Evolutionary conservation across 257 asterid species (phyloP).

Genomic region (Jaltomata sinuosa): DNA sequence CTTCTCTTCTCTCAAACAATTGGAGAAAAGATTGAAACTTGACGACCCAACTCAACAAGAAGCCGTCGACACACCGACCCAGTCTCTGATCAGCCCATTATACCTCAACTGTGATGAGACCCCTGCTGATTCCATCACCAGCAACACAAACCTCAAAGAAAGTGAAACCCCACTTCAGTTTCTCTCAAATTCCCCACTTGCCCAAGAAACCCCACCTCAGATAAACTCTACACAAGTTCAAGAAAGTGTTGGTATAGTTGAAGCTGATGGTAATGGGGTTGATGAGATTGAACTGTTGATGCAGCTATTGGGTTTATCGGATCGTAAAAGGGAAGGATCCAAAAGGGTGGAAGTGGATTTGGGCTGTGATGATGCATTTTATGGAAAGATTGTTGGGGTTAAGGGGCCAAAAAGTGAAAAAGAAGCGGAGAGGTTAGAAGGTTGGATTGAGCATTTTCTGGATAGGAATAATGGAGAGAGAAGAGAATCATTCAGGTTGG

Average conservation of each 20-base stretch:
- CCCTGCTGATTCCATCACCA: constrained; percentile 6
- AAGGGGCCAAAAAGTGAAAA: constrained; percentile 47
- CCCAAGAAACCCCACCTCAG: constrained; percentile 10
- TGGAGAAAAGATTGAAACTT: constrained; percentile 53
- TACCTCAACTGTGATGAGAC: constrained; percentile 29
- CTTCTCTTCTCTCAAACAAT: constrained; percentile 47
- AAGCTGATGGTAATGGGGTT: constrained; percentile 7
- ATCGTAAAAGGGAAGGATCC: constrained; percentile 1
- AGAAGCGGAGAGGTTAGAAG: constrained; percentile 37
- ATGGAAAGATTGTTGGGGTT: constrained; percentile 37
- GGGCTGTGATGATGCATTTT: constrained; percentile 42
- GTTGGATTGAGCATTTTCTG: constrained; percentile 45
- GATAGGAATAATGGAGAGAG: constrained; percentile 11
- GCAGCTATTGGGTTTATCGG: constrained; percentile 35
- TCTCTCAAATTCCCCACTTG: constrained; percentile 21
- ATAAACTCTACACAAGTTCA: neutral
- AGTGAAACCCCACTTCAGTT: constrained; percentile 46
- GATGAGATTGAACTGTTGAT: constrained; percentile 39
- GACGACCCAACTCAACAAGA: no score
- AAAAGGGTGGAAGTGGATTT: constrained; percentile 4
- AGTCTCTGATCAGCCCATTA: constrained; percentile 39
- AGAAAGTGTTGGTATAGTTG: constrained; percentile 1
- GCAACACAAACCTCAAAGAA: constrained; percentile 25
- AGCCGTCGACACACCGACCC: constrained; percentile 2
- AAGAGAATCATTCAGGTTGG: constrained; percentile 47